Base-by-base conservation (phyloP, 306 rosid genomes). In the Vigna angularis region DNA sequence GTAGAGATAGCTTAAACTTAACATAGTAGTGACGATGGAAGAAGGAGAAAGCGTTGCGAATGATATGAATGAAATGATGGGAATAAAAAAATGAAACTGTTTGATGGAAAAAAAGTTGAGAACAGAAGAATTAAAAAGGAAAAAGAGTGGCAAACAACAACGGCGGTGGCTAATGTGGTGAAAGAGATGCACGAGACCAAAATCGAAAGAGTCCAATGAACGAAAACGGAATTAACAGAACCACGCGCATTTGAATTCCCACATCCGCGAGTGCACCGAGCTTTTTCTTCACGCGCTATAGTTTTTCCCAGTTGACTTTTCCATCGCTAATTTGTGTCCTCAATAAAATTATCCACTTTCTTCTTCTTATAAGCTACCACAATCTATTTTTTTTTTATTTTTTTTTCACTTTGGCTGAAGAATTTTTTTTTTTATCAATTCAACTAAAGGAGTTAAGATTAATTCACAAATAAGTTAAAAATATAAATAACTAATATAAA, bases 231-330 rank as follows among this genome's bases (percentile, higher is more conserved):
- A 73, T 38, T 78, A 78, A 86, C 85, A 79, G 87, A 82, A 81
- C 89, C 88, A 90, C 90, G 84, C 94, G 88, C 96, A 55, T 22
- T 75, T 52, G 1, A 58, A 18, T 69, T 38, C 40, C 32, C 26
- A 11, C 34, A 44, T 16, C n/a, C 70, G 82, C 66, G 83, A 49
- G 86, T 83, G 82, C 15, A 74, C 38, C 24, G 1, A 10, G 17
- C 30, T 77, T 56, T 82, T 24, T 6, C 55, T 51, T 59, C 22
- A 8, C 15, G 55, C 32, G 55, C 32, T 71, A 56, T 20, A 62
- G 67, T 67, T 44, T 48, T 40, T 17, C 50, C 5, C 26, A 4
- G 79, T 82, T 81, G 78, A 77, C 86, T 71, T 71, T 8, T 15
- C 45, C 17, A 1, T 40, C 13, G 66, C 55, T 50, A 1, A 14